phyloP scores from a whole-genome alignment of 345 rosid genomes.

The Hypericum androsaemum region DNA sequence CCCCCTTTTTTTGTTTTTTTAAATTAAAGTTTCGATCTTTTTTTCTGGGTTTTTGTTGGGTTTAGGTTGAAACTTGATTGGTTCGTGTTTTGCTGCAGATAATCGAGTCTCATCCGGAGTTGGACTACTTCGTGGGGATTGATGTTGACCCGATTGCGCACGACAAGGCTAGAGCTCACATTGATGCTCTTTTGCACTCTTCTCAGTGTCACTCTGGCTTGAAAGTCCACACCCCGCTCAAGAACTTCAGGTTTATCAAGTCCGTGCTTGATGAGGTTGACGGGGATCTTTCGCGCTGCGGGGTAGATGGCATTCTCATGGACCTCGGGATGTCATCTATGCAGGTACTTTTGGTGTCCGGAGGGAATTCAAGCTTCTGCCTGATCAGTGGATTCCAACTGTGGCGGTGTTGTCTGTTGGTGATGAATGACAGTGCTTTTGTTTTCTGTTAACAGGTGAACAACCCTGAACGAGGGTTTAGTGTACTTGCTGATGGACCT shows the following conservation, averaged over 20 bases:
- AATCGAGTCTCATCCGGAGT: slow-evolving; percentile 55
- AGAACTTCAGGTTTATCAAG: slow-evolving; percentile 54
- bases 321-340: slow-evolving; percentile 97
- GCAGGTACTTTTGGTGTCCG: slow-evolving; percentile 46
- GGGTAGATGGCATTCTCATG: slow-evolving; percentile 85
- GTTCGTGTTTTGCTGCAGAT: slow-evolving; percentile 30
- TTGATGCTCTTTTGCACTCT: slow-evolving; percentile 26
- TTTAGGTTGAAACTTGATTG: not conserved
- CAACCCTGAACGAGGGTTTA: slow-evolving; percentile 82
- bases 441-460: slow-evolving; percentile 44
- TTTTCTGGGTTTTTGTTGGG: not conserved
- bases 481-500: slow-evolving; percentile 73
- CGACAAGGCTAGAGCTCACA: slow-evolving; percentile 40
- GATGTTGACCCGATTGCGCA: slow-evolving; percentile 88
- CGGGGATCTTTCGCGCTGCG: slow-evolving; percentile 28
- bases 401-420: too few species aligned
- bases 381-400: too few species aligned
- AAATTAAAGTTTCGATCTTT: not conserved
- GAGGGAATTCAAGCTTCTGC: too few species aligned
- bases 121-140: slow-evolving; percentile 60
- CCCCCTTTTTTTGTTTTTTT: not conserved
- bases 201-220: slow-evolving; percentile 25
- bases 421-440: not conserved
- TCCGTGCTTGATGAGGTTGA: slow-evolving; percentile 38
- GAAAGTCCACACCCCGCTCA: slow-evolving; percentile 37